A percentile compares a stretch with the other conserved stretches of the same genome.
Evolutionary conservation across 1,139 yeast species (phyloP).

Genomic region (Kodamaea derodonti): DNA sequence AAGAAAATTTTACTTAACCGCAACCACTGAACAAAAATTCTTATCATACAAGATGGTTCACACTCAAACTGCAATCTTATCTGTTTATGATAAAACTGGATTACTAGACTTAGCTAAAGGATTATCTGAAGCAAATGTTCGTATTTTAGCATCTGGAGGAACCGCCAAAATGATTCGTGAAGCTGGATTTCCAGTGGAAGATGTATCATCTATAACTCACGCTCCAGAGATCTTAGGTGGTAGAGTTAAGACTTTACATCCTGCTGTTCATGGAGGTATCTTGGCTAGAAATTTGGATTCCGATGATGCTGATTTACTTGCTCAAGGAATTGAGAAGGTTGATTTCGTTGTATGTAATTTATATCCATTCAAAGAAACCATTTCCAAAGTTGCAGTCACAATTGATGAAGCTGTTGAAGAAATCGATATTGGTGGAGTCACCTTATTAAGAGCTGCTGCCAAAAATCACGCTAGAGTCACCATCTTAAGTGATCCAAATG

Average conservation of each 20-base stretch:
- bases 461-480: conserved; percentile 96
- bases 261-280: conserved; percentile 98
- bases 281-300: conserved; percentile 88
- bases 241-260: conserved; percentile 95
- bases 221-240: conserved; percentile 99
- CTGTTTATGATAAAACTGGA: conserved; percentile 97
- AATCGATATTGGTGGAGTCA: conserved; percentile 97
- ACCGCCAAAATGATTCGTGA: conserved; percentile 92
- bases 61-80: conserved; percentile 85
- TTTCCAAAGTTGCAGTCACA: conserved; percentile 92
- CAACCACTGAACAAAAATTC: too few species aligned
- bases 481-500: conserved; percentile 88
- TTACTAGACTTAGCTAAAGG: conserved; percentile 95
- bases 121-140: conserved; percentile 77
- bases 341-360: conserved; percentile 96
- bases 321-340: conserved; percentile 89
- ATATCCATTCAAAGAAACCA: conserved; percentile 97
- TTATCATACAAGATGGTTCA: conserved; percentile 16
- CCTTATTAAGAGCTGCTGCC: conserved; percentile 96
- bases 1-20: too few species aligned
- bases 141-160: conserved; percentile 96
- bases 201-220: conserved; percentile 89
- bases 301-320: conserved; percentile 82
- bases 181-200: conserved; percentile 97
- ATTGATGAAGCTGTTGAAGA: conserved; percentile 97